Conservation (phyloP, 257 asterid species). For the Lithospermum erythrorhizon region DNA sequence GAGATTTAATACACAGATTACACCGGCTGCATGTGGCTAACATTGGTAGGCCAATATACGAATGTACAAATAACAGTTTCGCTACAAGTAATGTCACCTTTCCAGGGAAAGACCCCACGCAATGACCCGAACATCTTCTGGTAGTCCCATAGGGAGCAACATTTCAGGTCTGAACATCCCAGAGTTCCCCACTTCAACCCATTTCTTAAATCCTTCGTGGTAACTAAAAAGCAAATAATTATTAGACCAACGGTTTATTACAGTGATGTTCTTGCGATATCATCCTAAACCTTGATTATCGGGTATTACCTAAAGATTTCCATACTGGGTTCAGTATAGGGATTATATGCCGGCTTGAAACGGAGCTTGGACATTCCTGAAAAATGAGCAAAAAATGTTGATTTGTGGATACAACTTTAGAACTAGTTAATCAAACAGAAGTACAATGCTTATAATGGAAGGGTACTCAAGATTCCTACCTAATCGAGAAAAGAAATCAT, state of each 20-base stretch:
- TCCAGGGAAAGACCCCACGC: conserved; percentile 99
- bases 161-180: conserved; percentile 99
- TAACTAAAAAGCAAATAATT: conserved; percentile 35
- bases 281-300: background rate
- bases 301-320: conserved; percentile 80
- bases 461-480: conserved; percentile 30
- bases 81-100: conserved; percentile 32
- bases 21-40: background rate
- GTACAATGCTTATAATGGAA: background rate
- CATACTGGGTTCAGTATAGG: conserved; percentile 98
- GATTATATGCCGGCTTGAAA: conserved; percentile 95
- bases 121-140: conserved; percentile 88
- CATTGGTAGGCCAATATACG: background rate
- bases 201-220: conserved; percentile 85
- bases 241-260: background rate
- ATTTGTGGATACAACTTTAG: background rate
- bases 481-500: conserved; percentile 79
- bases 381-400: conserved; percentile 5
- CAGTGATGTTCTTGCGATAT: background rate
- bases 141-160: conserved; percentile 96
- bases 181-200: conserved; percentile 98
- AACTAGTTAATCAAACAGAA: no score
- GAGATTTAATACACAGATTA: background rate
- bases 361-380: conserved; percentile 90
- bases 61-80: background rate